Evolutionary conservation across 2,329 filamentous ascomycete species (phyloP).

Genomic region (Plenodomus biglobosus): DNA sequence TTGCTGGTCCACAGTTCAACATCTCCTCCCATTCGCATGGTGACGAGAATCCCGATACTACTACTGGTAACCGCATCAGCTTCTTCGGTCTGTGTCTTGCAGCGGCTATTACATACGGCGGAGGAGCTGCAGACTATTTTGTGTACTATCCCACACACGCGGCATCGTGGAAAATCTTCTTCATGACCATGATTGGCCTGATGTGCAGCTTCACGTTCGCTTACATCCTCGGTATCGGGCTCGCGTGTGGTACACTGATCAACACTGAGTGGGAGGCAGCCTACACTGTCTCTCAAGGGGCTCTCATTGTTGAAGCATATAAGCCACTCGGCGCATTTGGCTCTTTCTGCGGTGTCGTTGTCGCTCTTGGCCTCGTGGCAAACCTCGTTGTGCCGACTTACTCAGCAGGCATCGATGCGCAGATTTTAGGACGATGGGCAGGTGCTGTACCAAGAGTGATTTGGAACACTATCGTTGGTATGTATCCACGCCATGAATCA

Average conservation of each 20-base stretch:
- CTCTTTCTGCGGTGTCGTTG: constrained; percentile 65
- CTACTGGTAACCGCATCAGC: constrained; percentile 62
- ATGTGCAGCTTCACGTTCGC: constrained; percentile 62
- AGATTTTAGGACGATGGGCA: constrained; percentile 63
- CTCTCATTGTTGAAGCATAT: constrained; percentile 65
- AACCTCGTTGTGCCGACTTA: constrained; percentile 67
- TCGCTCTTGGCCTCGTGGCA: constrained; percentile 65
- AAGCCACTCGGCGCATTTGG: constrained; percentile 62
- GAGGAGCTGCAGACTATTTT: constrained; percentile 67
- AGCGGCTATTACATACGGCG: constrained; percentile 64
- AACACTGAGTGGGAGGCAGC: constrained; percentile 59
- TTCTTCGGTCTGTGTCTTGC: constrained; percentile 71
- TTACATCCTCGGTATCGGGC: constrained; percentile 63
- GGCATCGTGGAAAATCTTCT: constrained; percentile 57
- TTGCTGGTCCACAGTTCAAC: constrained; percentile 63
- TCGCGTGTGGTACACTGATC: constrained; percentile 59
- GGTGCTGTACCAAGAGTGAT: constrained; percentile 62
- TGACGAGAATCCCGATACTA: constrained; percentile 49
- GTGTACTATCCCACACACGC: constrained; percentile 64
- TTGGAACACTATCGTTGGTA: constrained; percentile 65
- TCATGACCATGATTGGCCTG: constrained; percentile 60
- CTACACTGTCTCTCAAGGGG: constrained; percentile 62
- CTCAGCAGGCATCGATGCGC: constrained; percentile 66
- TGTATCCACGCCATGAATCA: too few species aligned
- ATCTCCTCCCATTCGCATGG: constrained; percentile 54